Percentiles rank a stretch among this genome's conserved stretches.
phyloP scores from a whole-genome alignment of 2,329 filamentous ascomycete species.

The Cordyceps pruinosa region DNA sequence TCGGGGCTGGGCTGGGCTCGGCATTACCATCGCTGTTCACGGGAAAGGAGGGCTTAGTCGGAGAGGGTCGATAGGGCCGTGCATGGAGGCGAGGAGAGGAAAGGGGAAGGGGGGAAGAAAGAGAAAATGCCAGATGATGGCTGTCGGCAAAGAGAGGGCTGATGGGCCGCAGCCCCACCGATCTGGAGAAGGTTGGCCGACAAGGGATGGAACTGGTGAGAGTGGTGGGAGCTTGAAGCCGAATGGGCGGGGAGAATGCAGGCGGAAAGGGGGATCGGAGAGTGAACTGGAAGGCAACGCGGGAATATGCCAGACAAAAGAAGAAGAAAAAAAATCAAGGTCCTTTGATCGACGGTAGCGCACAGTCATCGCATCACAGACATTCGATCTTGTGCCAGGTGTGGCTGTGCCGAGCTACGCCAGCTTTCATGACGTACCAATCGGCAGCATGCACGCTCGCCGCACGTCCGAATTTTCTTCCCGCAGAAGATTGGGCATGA shows the following conservation, averaged over 20 bases:
- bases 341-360: neutral
- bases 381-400: neutral
- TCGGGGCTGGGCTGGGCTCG: too few relatives aligned
- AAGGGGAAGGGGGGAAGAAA: too few relatives aligned
- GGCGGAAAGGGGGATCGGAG: neutral
- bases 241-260: neutral
- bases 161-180: conserved; percentile 3
- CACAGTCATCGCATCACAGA: neutral
- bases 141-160: conserved; percentile 4
- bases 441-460: neutral
- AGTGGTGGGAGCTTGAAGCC: neutral
- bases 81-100: too few relatives aligned
- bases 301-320: neutral
- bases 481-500: neutral
- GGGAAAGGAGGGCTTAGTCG: too few relatives aligned
- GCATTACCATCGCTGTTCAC: too few relatives aligned
- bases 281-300: neutral
- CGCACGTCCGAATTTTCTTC: neutral
- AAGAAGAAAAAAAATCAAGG: too few relatives aligned
- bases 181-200: conserved; percentile 4
- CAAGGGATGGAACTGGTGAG: too few relatives aligned
- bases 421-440: conserved; percentile 10
- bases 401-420: conserved; percentile 13
- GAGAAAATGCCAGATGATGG: neutral
- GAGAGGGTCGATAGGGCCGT: too few relatives aligned